These are phyloP conservation scores for Ophiosphaerella herpotricha DNA, from an alignment of 2,329 filamentous ascomycete genomes.

Conservation along the genomic window DNA sequence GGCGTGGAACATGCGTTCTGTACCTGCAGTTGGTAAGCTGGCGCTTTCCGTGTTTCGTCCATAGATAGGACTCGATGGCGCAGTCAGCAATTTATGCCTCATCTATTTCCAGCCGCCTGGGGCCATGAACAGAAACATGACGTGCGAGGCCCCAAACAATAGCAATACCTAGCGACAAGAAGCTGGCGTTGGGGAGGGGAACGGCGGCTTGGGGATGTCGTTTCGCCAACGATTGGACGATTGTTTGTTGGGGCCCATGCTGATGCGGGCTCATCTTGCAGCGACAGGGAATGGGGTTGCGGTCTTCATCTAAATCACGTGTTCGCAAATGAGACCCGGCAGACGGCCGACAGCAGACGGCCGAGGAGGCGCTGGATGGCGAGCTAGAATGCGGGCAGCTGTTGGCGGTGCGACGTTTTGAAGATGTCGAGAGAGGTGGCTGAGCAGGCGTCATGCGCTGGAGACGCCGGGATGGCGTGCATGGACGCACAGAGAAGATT, in stretches of 20 bases:
- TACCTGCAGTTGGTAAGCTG: not conserved
- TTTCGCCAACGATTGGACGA: not conserved
- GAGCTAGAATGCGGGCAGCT: slow-evolving; percentile 1
- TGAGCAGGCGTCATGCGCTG: slow-evolving; percentile 14
- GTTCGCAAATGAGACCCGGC: slow-evolving; percentile 6
- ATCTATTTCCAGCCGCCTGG: not conserved
- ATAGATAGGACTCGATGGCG: not conserved
- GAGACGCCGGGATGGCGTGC: slow-evolving; percentile 4
- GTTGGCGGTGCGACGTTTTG: not conserved
- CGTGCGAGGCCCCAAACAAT: not conserved
- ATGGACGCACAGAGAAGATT: slow-evolving; percentile 13
- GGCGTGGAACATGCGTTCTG: not conserved
- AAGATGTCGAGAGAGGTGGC: slow-evolving; percentile 9
- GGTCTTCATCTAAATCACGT: slow-evolving; percentile 10
- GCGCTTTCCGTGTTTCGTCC: not conserved
- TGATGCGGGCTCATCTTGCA: slow-evolving; percentile 1
- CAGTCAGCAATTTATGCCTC: slow-evolving; percentile 1
- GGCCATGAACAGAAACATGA: not conserved
- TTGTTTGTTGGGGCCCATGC: not conserved
- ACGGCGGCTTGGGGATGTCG: not conserved
- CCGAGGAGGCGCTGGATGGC: not conserved
- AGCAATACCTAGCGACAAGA: too few relatives aligned
- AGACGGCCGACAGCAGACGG: not conserved
- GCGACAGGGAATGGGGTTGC: slow-evolving; percentile 5
- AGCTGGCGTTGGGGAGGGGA: too few relatives aligned